These are phyloP conservation scores for Lasiosphaeria miniovina DNA, from an alignment of 495 filamentous ascomycete genomes.

Conservation along the genomic window DNA sequence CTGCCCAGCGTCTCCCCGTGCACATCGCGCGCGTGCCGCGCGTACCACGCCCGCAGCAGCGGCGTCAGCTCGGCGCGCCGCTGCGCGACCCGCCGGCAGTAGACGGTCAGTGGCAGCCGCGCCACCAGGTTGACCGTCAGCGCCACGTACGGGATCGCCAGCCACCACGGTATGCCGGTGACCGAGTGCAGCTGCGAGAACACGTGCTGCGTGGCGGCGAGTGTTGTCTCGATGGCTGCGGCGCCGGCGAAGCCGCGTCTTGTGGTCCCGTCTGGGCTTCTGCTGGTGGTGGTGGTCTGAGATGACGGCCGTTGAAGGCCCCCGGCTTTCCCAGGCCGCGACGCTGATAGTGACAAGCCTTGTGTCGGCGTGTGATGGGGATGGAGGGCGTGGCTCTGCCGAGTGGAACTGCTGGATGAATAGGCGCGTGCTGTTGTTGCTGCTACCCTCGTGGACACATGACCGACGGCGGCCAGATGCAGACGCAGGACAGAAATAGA, in stretches of 20 bases:
- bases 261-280: not conserved
- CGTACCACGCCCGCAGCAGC: constrained; percentile 49
- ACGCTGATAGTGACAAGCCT: not conserved
- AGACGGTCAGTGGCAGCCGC: constrained; percentile 59
- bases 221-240: constrained; percentile 39
- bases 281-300: not conserved
- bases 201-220: constrained; percentile 52
- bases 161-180: constrained; percentile 65
- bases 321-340: not conserved
- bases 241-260: constrained; percentile 1
- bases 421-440: not conserved
- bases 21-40: constrained; percentile 30
- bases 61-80: constrained; percentile 47
- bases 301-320: not conserved
- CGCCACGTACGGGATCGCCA: constrained; percentile 68
- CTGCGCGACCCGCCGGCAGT: constrained; percentile 41
- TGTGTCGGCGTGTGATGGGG: not conserved
- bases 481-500: not conserved
- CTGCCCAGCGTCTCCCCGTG: constrained; percentile 1
- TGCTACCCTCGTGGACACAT: not conserved
- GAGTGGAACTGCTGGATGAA: not conserved
- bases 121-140: constrained; percentile 56
- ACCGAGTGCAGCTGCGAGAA: constrained; percentile 59
- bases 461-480: not conserved
- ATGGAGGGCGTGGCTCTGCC: not conserved